phyloP scores from a whole-genome alignment of 2,329 filamentous ascomycete genomes.

The Fusarium sp. region DNA sequence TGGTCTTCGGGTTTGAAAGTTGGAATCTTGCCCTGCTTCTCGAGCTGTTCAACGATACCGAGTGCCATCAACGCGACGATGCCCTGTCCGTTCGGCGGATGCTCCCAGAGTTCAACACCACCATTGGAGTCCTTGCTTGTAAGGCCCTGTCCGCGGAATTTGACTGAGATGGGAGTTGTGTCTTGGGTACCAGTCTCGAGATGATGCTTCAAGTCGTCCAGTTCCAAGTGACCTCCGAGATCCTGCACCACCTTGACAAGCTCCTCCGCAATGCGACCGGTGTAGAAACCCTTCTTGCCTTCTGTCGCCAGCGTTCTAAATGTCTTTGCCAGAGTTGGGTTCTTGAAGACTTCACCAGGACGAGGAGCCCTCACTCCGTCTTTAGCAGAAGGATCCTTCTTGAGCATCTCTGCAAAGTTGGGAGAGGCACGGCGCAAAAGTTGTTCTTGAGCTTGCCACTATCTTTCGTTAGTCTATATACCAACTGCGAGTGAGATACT shows the following conservation, averaged over 20 bases:
- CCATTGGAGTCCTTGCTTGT: conserved; percentile 49
- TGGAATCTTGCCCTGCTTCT: conserved; percentile 81
- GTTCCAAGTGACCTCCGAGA: conserved; percentile 81
- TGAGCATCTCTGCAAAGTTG: conserved; percentile 90
- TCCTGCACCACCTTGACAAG: conserved; percentile 83
- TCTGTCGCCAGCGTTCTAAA: conserved; percentile 84
- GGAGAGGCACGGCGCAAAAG: conserved; percentile 81
- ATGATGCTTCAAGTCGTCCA: conserved; percentile 87
- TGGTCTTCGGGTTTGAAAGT: conserved; percentile 79
- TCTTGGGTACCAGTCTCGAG: conserved; percentile 77
- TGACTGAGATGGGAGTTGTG: conserved; percentile 87
- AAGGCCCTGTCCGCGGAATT: conserved; percentile 77
- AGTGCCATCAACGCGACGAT: conserved; percentile 95
- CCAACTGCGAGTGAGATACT: conserved; percentile 51
- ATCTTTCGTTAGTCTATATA: neutral
- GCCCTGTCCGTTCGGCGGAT: conserved; percentile 96
- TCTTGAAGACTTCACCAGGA: conserved; percentile 90
- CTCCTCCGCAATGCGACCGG: conserved; percentile 84
- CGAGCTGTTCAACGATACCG: conserved; percentile 90
- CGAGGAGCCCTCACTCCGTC: conserved; percentile 81
- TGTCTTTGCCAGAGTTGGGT: conserved; percentile 83
- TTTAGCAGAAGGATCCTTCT: conserved; percentile 76
- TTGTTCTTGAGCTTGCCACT: conserved; percentile 81
- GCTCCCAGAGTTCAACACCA: conserved; percentile 91
- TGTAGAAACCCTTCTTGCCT: conserved; percentile 93